Conservation (phyloP, 257 asterid species). For the Solanum chilense region DNA sequence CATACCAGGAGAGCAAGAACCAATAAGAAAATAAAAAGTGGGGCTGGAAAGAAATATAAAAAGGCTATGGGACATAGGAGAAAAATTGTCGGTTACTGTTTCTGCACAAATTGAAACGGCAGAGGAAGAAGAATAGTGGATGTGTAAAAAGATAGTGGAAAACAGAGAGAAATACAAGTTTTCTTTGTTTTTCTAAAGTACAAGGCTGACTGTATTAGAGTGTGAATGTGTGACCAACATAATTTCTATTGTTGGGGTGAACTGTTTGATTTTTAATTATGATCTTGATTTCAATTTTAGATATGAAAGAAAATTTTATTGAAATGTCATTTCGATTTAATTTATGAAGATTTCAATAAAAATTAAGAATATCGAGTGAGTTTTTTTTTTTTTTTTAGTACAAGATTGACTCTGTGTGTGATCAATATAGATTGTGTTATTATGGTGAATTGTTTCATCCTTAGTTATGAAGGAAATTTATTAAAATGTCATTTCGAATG, state of each 20-base stretch:
- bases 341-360: rapidly evolving
- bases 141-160: not conserved
- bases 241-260: too few relatives aligned
- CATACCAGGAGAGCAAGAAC: not conserved
- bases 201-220: not conserved
- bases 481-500: too few relatives aligned
- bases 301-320: too few relatives aligned
- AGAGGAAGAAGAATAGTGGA: not conserved
- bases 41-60: not conserved
- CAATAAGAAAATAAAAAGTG: not conserved
- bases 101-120: not conserved
- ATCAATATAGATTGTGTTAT: too few relatives aligned
- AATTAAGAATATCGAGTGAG: too few relatives aligned
- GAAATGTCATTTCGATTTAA: rapidly evolving
- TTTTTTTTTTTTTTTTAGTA: too few relatives aligned
- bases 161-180: not conserved
- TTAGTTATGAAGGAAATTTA: too few relatives aligned
- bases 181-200: not conserved
- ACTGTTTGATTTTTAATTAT: too few relatives aligned
- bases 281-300: too few relatives aligned
- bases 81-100: not conserved
- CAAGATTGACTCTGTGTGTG: too few relatives aligned
- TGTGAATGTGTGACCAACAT: not conserved
- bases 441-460: too few relatives aligned
- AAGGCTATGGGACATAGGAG: not conserved